Percentiles rank a stretch among this genome's conserved stretches.
Evolutionary conservation across 176 grass and related monocot species (phyloP).

Genomic region (Hsuehochloa calcarea): DNA sequence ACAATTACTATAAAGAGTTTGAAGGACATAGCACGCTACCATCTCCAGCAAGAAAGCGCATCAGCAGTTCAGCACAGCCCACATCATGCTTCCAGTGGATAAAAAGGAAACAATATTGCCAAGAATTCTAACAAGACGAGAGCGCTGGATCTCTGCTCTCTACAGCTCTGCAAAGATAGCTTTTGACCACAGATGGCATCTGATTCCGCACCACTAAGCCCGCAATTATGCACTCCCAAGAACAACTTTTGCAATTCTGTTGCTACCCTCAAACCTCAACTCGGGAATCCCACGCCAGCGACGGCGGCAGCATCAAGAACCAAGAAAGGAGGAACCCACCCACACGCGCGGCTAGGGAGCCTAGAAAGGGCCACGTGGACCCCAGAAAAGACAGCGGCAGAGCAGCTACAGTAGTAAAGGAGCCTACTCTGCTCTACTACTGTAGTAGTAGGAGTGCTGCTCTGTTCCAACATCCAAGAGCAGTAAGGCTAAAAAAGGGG

Average conservation of each 20-base stretch:
- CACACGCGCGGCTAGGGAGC: not conserved
- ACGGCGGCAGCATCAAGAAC: no score
- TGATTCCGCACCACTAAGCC: conserved; percentile 1
- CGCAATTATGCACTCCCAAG: not conserved
- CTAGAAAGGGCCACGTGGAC: not conserved
- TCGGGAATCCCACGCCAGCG: not conserved
- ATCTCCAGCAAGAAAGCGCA: not conserved
- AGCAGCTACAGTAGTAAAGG: not conserved
- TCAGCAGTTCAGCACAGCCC: not conserved
- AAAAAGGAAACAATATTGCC: not conserved
- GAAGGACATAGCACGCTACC: not conserved
- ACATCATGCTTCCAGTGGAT: not conserved
- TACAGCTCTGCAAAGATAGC: not conserved
- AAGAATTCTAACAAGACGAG: not conserved
- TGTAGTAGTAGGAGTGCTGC: no score
- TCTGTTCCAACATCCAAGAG: not conserved
- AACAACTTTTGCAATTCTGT: not conserved
- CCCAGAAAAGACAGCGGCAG: conserved; percentile 1
- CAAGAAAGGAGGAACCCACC: not conserved
- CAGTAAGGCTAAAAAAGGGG: not conserved
- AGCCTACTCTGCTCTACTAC: not conserved
- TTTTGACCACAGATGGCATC: conserved; percentile 4
- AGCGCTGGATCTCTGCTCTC: not conserved
- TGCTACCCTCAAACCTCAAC: not conserved
- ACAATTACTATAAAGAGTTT: not conserved